These are phyloP conservation scores for Aspergillus brasiliensis DNA, from an alignment of 2,329 filamentous ascomycete genomes.

Conservation along the genomic window DNA sequence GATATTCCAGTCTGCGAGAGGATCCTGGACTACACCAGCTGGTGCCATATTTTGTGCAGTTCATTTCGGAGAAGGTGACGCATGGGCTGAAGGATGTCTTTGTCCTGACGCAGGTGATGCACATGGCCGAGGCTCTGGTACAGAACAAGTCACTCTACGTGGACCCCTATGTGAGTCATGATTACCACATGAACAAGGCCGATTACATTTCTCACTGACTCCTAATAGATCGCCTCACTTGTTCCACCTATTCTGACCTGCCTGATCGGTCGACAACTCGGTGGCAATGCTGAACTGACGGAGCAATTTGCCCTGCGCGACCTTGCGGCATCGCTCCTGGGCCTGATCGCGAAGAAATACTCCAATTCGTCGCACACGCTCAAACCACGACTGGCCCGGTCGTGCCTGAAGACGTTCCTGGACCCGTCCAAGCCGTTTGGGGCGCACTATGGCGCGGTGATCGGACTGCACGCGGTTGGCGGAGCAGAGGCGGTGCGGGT, in stretches of 20 bases:
- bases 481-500: constrained; percentile 66
- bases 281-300: constrained; percentile 54
- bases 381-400: constrained; percentile 85
- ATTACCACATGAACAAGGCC: neutral
- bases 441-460: constrained; percentile 85
- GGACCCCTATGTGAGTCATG: constrained; percentile 59
- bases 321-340: constrained; percentile 78
- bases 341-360: constrained; percentile 78
- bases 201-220: constrained; percentile 19
- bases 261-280: constrained; percentile 79
- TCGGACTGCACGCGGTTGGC: constrained; percentile 76
- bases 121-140: constrained; percentile 80
- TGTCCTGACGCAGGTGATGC: constrained; percentile 87
- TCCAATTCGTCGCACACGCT: constrained; percentile 77
- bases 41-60: constrained; percentile 94
- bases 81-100: constrained; percentile 91
- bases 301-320: constrained; percentile 80
- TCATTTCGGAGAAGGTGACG: constrained; percentile 93
- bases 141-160: constrained; percentile 79
- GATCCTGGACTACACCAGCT: constrained; percentile 95
- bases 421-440: constrained; percentile 80
- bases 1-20: constrained; percentile 78
- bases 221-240: constrained; percentile 60
- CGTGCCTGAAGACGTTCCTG: constrained; percentile 88
- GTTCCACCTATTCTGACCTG: constrained; percentile 90